Base-by-base conservation (phyloP, 129 eudicot genomes). In the Artemisia argyi region DNA sequence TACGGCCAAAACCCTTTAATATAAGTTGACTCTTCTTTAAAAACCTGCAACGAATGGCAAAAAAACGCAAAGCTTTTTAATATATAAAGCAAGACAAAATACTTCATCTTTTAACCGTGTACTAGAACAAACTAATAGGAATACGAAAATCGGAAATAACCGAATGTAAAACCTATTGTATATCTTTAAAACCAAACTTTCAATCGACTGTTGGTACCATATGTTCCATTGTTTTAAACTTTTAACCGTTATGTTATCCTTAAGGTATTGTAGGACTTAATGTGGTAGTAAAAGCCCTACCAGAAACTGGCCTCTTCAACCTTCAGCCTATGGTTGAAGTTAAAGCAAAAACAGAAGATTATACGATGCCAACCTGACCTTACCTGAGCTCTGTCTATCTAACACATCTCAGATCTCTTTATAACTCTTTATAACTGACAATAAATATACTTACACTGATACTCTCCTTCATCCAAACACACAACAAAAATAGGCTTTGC, bases 401-500 rank as follows among this genome's bases (percentile, higher is more conserved):
- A 55, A 61, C 42, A 67, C 68, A 58, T 57, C 67, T 76, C 53
- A 56, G 52, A 48, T 76, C n/a, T n/a, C n/a, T n/a, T n/a, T n/a
- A n/a, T n/a, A n/a, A n/a, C 50, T 26, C 68, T 77, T 61, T 44
- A 46, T 77, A 35, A 69, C 76, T 62, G 72, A 78, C 72, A 70
- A 39, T 32, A 54, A 65, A 70, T 49, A 77, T 47, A 71, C 77
- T 70, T 63, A 1, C 72, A 60, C 57, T 58, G 49, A 6, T 57
- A 71, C 76, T 58, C 76, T 35, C 60, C 52, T 65, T 75, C 51
- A 76, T 76, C 65, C 60, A 68, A 69, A 18, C 69, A 48, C 59
- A 76, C 5, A 69, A 60, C 59, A 77, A 66, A 55, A 24, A 22
- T 30, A 76, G 73, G 73, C 60, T 46, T 57, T 75, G 22, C 51